These are phyloP conservation scores for Curvularia eragrostidis DNA, from an alignment of 2,329 filamentous ascomycete genomes.

Conservation along the genomic window DNA sequence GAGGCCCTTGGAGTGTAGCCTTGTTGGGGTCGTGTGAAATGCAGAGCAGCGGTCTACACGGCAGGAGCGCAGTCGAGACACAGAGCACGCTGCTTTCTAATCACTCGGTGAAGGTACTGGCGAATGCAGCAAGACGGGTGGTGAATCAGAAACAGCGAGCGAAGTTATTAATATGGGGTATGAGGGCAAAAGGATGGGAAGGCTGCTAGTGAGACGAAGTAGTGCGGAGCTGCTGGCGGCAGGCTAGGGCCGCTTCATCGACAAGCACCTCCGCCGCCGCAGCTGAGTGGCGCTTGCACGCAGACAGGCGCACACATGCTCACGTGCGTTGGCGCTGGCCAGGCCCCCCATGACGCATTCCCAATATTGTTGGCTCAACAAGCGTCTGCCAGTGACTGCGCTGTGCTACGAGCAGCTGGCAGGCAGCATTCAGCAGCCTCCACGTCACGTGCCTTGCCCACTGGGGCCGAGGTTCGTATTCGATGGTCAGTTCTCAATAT, in stretches of 20 bases:
- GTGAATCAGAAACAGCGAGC: slow-evolving; percentile 6
- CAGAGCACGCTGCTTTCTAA: background rate
- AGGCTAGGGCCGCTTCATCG: slow-evolving; percentile 8
- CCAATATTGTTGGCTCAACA: too few relatives aligned
- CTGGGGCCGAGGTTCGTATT: background rate
- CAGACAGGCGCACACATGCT: slow-evolving; percentile 2
- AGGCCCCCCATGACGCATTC: background rate
- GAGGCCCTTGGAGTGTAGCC: slow-evolving; percentile 1
- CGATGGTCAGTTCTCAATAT: background rate
- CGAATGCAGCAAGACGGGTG: background rate
- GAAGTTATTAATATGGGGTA: slow-evolving; percentile 18
- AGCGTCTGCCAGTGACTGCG: too few relatives aligned
- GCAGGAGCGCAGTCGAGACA: slow-evolving; percentile 1
- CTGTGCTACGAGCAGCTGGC: background rate
- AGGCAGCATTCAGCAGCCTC: background rate
- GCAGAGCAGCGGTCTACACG: slow-evolving; percentile 5
- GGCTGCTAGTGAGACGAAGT: slow-evolving; percentile 5
- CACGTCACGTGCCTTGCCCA: background rate
- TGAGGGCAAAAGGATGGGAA: slow-evolving; percentile 10
- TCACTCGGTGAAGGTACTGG: background rate
- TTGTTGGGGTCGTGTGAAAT: slow-evolving; percentile 4
- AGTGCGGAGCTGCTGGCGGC: slow-evolving; percentile 18
- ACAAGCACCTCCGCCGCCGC: slow-evolving; percentile 8
- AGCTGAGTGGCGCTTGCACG: slow-evolving; percentile 11
- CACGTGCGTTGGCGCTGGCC: slow-evolving; percentile 8